A percentile compares a stretch with the other conserved stretches of the same genome.
Evolutionary conservation across 768 basidiomycete species (phyloP).

Genomic region (Fomitopsis pulvina): DNA sequence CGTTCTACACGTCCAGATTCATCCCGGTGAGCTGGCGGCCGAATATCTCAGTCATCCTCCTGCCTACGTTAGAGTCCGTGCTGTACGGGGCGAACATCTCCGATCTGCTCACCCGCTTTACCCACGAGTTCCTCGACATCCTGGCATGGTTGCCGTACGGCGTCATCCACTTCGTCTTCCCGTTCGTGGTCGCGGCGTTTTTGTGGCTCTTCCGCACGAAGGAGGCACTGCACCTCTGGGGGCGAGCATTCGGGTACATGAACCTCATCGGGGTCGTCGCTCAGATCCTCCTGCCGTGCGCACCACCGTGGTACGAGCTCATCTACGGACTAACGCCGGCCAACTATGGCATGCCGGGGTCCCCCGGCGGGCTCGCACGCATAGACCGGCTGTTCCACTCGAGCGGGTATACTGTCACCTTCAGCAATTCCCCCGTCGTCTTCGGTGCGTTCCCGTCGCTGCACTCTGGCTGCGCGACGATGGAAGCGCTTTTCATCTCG

Average conservation of each 20-base stretch:
- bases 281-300: slow-evolving; percentile 87
- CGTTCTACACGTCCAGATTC: slow-evolving; percentile 82
- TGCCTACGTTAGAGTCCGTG: slow-evolving; percentile 92
- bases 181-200: slow-evolving; percentile 79
- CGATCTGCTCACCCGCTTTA: slow-evolving; percentile 91
- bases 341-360: slow-evolving; percentile 86
- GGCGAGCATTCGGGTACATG: slow-evolving; percentile 85
- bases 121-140: slow-evolving; percentile 87
- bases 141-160: slow-evolving; percentile 97
- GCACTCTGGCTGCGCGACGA: slow-evolving; percentile 85
- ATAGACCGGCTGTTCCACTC: slow-evolving; percentile 85
- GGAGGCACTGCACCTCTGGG: slow-evolving; percentile 79
- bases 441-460: slow-evolving; percentile 97
- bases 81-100: slow-evolving; percentile 98
- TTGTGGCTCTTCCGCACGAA: slow-evolving; percentile 88
- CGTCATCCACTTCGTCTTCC: slow-evolving; percentile 83
- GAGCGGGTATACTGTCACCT: slow-evolving; percentile 69
- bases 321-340: slow-evolving; percentile 96
- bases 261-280: slow-evolving; percentile 83
- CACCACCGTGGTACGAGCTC: slow-evolving; percentile 97
- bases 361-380: slow-evolving; percentile 85
- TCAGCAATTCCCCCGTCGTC: slow-evolving; percentile 84
- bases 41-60: slow-evolving; percentile 80
- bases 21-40: slow-evolving; percentile 76
- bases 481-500: slow-evolving; percentile 87